Conservation (phyloP, 139 green algal genomes). For the Trebouxia sp. region DNA sequence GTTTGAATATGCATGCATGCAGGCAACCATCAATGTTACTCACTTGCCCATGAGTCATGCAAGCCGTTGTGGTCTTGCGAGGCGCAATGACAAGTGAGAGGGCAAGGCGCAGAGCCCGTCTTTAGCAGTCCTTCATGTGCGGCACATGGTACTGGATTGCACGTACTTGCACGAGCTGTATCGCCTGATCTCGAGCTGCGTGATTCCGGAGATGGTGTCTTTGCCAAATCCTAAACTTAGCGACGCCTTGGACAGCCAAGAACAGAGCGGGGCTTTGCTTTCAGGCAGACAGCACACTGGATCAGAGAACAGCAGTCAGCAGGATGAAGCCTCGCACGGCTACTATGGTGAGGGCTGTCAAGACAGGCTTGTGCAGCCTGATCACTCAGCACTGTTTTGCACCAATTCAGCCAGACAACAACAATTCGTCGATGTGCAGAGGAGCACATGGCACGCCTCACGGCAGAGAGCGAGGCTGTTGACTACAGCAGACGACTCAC, state of each 20-base stretch:
- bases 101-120: no score
- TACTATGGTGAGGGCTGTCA: neutral
- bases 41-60: no score
- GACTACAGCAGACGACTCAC: slow-evolving; percentile 58
- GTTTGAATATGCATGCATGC: no score
- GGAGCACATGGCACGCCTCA: slow-evolving; percentile 63
- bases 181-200: neutral
- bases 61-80: no score
- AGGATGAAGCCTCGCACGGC: neutral
- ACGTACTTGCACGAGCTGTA: slow-evolving; percentile 17
- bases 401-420: neutral
- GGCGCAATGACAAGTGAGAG: no score
- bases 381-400: neutral
- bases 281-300: neutral
- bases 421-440: slow-evolving; percentile 54
- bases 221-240: neutral
- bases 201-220: slow-evolving; percentile 8
- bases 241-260: slow-evolving; percentile 16
- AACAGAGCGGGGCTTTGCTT: neutral
- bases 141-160: slow-evolving; percentile 9
- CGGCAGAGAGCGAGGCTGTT: slow-evolving; percentile 72
- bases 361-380: neutral
- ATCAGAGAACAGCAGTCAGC: neutral
- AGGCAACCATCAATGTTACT: no score
- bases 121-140: neutral